Evolutionary conservation across 768 basidiomycete species (phyloP).

Genomic region (Boletus rubescentipes): DNA sequence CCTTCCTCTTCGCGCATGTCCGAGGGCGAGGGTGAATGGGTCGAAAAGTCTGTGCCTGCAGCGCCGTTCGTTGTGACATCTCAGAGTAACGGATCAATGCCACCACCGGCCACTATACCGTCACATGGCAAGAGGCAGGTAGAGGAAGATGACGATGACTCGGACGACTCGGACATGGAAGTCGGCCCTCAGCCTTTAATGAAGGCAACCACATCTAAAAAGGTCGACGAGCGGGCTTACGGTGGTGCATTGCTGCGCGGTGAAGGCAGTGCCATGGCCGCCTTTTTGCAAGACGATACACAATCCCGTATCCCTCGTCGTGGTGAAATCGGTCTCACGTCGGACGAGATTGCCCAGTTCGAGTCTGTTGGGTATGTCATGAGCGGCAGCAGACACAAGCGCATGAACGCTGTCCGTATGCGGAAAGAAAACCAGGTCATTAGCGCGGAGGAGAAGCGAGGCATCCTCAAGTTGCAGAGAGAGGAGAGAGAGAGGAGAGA

Average conservation of each 20-base stretch:
- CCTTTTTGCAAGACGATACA: slow-evolving; percentile 85
- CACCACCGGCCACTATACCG: slow-evolving; percentile 22
- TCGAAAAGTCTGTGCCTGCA: slow-evolving; percentile 49
- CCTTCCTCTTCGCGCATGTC: slow-evolving; percentile 30
- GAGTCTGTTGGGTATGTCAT: slow-evolving; percentile 96
- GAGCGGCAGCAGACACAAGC: slow-evolving; percentile 90
- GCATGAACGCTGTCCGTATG: slow-evolving; percentile 99
- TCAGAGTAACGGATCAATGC: slow-evolving; percentile 22
- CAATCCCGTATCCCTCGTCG: slow-evolving; percentile 92
- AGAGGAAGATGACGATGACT: slow-evolving; percentile 29
- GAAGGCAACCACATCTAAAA: slow-evolving; percentile 45
- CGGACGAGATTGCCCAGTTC: slow-evolving; percentile 82
- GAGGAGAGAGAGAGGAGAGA: slow-evolving; percentile 94
- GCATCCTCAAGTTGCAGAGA: slow-evolving; percentile 90
- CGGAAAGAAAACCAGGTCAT: slow-evolving; percentile 99
- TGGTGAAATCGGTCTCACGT: slow-evolving; percentile 95
- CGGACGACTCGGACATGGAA: slow-evolving; percentile 56
- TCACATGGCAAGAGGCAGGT: slow-evolving; percentile 12
- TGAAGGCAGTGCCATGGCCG: slow-evolving; percentile 98
- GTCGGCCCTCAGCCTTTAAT: slow-evolving; percentile 76
- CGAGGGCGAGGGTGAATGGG: slow-evolving; percentile 64
- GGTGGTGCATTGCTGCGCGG: slow-evolving; percentile 89
- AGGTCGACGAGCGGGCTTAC: slow-evolving; percentile 80
- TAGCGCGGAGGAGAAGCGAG: slow-evolving; percentile 96
- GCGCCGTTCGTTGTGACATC: slow-evolving; percentile 27